Evolutionary conservation across 73 alveolate genomes (phyloP).

Genomic region (Symbiodinium pilosum): DNA sequence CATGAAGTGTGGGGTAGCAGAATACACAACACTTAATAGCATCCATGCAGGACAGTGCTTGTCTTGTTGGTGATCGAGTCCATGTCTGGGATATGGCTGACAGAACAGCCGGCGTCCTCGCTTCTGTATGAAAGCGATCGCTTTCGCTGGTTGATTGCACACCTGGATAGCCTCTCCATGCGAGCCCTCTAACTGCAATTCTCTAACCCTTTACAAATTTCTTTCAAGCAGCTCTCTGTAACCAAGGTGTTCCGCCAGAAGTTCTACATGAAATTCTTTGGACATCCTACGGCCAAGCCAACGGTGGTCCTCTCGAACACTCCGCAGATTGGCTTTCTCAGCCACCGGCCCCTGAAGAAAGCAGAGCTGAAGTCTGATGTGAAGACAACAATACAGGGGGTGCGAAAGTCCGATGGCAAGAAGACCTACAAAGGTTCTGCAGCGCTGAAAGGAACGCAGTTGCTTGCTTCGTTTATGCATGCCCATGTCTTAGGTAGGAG

Average conservation of each 20-base stretch:
- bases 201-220: too few species aligned
- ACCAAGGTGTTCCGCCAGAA: neutral
- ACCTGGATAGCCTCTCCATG: neutral
- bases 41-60: neutral
- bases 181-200: neutral
- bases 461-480: neutral
- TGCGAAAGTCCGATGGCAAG: neutral
- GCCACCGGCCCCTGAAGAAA: neutral
- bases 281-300: conserved; percentile 33
- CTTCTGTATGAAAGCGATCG: neutral
- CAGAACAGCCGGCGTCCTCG: conserved; percentile 24
- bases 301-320: neutral
- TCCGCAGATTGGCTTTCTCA: neutral
- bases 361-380: neutral
- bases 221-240: neutral
- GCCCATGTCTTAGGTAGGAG: too few species aligned
- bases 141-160: neutral
- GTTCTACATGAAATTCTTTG: conserved; percentile 25
- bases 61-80: conserved; percentile 2
- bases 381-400: neutral
- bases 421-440: neutral
- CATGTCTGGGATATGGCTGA: neutral
- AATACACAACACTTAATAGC: too few species aligned
- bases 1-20: neutral
- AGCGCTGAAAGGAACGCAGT: conserved; percentile 8